Evolutionary conservation across 805 yeast genomes (phyloP).

Genomic region (Suhomyces prunicola): DNA sequence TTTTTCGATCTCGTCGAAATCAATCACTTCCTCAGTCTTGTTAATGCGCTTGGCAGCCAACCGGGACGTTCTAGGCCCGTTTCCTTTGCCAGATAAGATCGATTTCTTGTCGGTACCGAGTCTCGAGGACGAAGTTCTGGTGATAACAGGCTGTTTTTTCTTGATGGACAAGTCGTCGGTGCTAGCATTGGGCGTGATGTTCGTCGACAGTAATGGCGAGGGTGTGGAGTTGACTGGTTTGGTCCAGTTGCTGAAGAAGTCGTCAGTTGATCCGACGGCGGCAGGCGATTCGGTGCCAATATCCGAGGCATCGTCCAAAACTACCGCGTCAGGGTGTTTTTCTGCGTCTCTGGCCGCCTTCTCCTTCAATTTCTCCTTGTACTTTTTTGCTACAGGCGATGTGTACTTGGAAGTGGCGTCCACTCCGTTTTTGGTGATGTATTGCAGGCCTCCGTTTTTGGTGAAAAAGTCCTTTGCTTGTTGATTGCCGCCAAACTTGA

Average conservation of each 20-base stretch:
- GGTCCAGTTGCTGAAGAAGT: conserved; percentile 89
- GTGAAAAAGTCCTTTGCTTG: conserved; percentile 77
- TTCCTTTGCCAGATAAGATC: conserved; percentile 48
- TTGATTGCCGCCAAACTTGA: conserved; percentile 92
- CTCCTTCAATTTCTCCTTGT: conserved; percentile 74
- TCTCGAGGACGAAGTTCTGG: conserved; percentile 26
- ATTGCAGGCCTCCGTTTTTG: conserved; percentile 82
- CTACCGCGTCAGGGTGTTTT: conserved; percentile 70
- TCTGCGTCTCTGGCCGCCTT: conserved; percentile 64
- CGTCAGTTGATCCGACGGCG: conserved; percentile 57
- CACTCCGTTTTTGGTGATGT: conserved; percentile 39
- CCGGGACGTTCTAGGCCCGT: conserved; percentile 54
- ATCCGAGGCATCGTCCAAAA: conserved; percentile 50
- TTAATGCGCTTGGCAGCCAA: conserved; percentile 48
- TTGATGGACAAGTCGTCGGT: conserved; percentile 28
- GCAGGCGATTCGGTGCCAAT: conserved; percentile 23
- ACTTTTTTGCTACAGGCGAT: conserved; percentile 72
- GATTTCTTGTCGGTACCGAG: conserved; percentile 26
- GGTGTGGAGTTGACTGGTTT: conserved; percentile 62
- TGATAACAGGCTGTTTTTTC: conserved; percentile 12
- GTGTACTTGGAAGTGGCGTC: conserved; percentile 80
- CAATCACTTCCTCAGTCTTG: conserved; percentile 52
- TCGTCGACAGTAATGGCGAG: conserved; percentile 47
- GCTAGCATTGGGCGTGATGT: conserved; percentile 42
- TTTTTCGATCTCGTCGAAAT: conserved; percentile 62